Conservation (phyloP, 2,329 filamentous ascomycete species). For the Sphaerulina vaccinii region DNA sequence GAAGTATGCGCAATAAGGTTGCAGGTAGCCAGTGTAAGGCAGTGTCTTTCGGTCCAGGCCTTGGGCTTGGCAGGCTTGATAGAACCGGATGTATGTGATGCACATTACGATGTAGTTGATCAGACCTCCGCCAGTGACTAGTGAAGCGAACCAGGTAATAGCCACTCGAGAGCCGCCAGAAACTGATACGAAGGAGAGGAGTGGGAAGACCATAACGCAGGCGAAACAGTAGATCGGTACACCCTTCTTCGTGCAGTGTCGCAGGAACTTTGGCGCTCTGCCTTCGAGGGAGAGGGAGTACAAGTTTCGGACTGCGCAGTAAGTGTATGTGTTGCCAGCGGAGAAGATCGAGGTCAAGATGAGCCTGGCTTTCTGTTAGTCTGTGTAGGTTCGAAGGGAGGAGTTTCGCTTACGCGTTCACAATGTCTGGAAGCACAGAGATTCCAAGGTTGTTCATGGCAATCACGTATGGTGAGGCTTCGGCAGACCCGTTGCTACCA, state of each 20-base stretch:
- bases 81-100: conserved; percentile 60
- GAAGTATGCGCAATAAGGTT: conserved; percentile 55
- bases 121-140: conserved; percentile 58
- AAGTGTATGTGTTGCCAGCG: conserved; percentile 57
- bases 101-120: conserved; percentile 64
- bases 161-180: conserved; percentile 33
- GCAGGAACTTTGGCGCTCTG: conserved; percentile 55
- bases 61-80: conserved; percentile 54
- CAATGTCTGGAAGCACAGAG: conserved; percentile 43
- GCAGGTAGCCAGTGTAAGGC: conserved; percentile 57
- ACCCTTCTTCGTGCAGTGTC: conserved; percentile 59
- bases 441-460: conserved; percentile 45
- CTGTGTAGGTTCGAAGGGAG: background rate
- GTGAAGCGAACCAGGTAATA: conserved; percentile 47
- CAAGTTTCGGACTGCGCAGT: conserved; percentile 53
- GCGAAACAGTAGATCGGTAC: conserved; percentile 60
- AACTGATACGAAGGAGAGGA: conserved; percentile 39
- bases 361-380: conserved; percentile 22
- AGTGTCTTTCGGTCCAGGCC: conserved; percentile 53
- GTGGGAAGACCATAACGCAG: conserved; percentile 45
- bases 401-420: conserved; percentile 32
- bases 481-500: conserved; percentile 31
- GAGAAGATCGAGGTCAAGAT: conserved; percentile 56
- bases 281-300: conserved; percentile 56
- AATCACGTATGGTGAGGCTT: conserved; percentile 40